Evolutionary conservation across 352 stramenopile genomes (phyloP).

Genomic region (Globisporangium radiosum): DNA sequence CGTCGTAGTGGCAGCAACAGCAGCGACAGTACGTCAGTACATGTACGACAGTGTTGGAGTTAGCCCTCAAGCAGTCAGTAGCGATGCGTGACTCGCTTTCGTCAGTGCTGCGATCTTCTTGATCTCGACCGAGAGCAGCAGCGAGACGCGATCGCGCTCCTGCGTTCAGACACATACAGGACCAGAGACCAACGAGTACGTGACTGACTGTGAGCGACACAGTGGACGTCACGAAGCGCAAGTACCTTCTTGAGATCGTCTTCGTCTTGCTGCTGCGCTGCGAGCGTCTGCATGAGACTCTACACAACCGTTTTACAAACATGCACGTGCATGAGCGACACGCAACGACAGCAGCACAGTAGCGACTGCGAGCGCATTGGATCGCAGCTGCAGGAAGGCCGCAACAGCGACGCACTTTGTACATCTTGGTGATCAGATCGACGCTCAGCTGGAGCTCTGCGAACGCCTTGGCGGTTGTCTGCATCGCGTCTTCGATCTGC

Average conservation of each 20-base stretch:
- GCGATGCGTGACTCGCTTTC: conserved; percentile 24
- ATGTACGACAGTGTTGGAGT: neutral
- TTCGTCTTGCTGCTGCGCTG: conserved; percentile 48
- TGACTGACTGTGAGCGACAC: neutral
- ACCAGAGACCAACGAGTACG: neutral
- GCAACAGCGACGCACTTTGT: conserved; percentile 38
- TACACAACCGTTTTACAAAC: conserved; percentile 1
- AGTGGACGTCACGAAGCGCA: neutral
- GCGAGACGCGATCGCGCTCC: conserved; percentile 46
- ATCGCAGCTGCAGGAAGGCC: neutral
- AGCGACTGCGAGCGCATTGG: neutral
- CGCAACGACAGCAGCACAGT: neutral
- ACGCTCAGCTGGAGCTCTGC: conserved; percentile 80
- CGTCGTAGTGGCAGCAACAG: neutral
- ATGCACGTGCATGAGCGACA: neutral
- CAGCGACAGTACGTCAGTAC: neutral
- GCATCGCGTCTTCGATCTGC: conserved; percentile 57
- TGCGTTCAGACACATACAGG: conserved; percentile 5
- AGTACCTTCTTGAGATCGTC: conserved; percentile 44
- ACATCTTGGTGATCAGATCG: conserved; percentile 84
- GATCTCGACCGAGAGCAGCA: conserved; percentile 54
- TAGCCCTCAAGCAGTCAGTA: neutral
- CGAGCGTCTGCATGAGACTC: conserved; percentile 40
- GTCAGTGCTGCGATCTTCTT: conserved; percentile 69
- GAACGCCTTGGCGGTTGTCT: conserved; percentile 50